Evolutionary conservation across 192 early-diverging fungal genomes (phyloP), one percentile per base, ranked within the genome.

Genomic region (Backusella morwellensis): DNA sequence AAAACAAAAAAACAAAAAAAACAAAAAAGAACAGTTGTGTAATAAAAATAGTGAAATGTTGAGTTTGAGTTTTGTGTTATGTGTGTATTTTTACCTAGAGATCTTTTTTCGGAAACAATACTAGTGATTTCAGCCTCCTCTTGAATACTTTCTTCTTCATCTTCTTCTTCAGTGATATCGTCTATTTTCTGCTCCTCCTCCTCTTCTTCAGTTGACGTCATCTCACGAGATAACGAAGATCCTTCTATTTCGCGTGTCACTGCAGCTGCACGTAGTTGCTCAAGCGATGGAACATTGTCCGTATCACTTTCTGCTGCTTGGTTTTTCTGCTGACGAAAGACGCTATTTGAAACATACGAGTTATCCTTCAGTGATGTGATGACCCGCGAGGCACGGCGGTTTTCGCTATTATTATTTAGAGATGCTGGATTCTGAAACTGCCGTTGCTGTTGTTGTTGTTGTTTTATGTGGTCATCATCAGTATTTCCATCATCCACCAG

Each of bases 341-440:
- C 54, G 47, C 76, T 77, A 8, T 70, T 59, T 21, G 76, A 71
- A 15, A 77, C 76, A 72, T 41, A 71, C 6, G 76, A 77, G 34
- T 47, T 77, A 5, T 72, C 68, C 32, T 77, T 69, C 0, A 77
- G 17, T 3, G 76, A 77, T 35, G 40, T 59, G 26, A 77, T 77
- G 4, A 70, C 68, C 12, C 69, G 59, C 19, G 76, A 77, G 38
- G 19, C 29, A 32, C 76, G 47, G 12, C 70, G 68, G 19, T 41
- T n/a, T 19, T 59, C 69, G 19, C 47, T 26, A 17, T n/a, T 40
- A 66, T 38, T 40, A 66, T 38, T 63, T 19, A 41, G n/a, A 3
- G 17, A 38, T 3, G 36, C 2, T 35, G 40, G n/a, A 4, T 63
- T 21, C 17, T 59, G 56, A 1, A 4, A 26, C 11, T 59, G 56